Conservation (phyloP, 306 rosid genomes). For the Trifolium dubium region DNA sequence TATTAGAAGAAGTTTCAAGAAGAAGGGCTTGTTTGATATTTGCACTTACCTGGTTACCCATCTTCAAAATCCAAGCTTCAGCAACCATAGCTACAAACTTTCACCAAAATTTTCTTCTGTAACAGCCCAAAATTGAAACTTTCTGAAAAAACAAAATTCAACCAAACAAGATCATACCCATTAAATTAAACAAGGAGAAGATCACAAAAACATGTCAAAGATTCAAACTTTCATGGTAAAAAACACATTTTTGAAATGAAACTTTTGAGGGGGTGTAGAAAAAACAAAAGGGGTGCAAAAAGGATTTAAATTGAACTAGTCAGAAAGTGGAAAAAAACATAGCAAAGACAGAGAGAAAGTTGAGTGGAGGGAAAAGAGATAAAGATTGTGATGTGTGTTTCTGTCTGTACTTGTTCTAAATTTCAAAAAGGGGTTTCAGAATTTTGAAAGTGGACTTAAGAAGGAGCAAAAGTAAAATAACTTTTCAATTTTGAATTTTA, state of each 20-base stretch:
- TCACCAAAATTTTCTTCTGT: conserved; percentile 37
- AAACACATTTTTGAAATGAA: conserved; percentile 14
- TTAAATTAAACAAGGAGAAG: not conserved
- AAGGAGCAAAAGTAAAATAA: too few species aligned
- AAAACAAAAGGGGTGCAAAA: conserved; percentile 9
- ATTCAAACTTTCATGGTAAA: conserved; percentile 35
- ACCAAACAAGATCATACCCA: conserved; percentile 34
- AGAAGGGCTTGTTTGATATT: conserved; percentile 86
- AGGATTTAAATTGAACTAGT: not conserved
- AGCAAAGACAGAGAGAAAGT: conserved; percentile 28
- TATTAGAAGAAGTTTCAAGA: conserved; percentile 63
- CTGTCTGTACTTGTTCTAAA: conserved; percentile 17
- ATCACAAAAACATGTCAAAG: conserved; percentile 23
- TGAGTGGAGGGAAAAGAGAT: conserved; percentile 24
- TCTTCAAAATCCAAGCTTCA: conserved; percentile 92
- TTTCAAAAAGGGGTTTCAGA: conserved; percentile 31
- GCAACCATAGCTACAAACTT: conserved; percentile 68
- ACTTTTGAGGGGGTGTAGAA: conserved; percentile 28
- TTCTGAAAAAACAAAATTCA: conserved; percentile 25
- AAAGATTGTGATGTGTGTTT: conserved; percentile 12
- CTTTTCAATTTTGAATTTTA: conserved; percentile 22
- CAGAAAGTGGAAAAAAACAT: not conserved
- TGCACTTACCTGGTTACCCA: conserved; percentile 90
- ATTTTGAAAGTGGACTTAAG: conserved; percentile 33
- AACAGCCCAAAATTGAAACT: not conserved